Base-by-base conservation (phyloP, 2,329 filamentous ascomycete species). In the Phyllosticta paracitricarpa region DNA sequence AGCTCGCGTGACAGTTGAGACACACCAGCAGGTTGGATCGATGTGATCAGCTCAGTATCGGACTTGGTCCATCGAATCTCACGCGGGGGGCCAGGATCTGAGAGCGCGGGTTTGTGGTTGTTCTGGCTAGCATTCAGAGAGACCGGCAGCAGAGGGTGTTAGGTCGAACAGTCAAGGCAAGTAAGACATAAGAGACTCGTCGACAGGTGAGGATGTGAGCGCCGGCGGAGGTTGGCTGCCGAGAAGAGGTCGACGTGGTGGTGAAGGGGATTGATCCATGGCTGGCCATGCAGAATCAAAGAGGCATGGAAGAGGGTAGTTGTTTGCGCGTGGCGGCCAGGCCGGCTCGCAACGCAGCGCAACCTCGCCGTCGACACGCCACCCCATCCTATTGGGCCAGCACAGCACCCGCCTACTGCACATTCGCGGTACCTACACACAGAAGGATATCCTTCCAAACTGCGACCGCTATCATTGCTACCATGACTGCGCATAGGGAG, bases 321-420 rank as follows among this genome's bases (percentile, higher is more conserved):
- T 48, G 40, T 48, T 48, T 48, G 40, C 40, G 40, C 40, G 40
- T 48, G 40, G 40, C 40, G 40, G 40, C 52, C 52, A 30, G 40
- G 40, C 40, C 17, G 40, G 40, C 40, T 48, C 40, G 17, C 12
- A 48, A n/a, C 40, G 40, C 40, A 48, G n/a, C 40, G 40, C 40
- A 48, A 48, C 40, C 40, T 48, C 40, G 19, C 19, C 19, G 40
- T 48, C 40, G 40, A 48, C 40, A 48, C 40, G 40, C 40, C 40
- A 48, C 17, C 40, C 28, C 24, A 57, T 48, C 59, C 51, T 33
- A 61, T 61, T 61, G 59, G 59, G 51, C 59, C 59, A 61, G 51
- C 59, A 55, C 59, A 61, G 59, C 59, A 61, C 19, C 55, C 48
- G 55, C 26, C 25, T n/a, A n/a, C 40, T 48, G 40, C 40, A 48